phyloP scores from a whole-genome alignment of 2,329 filamentous ascomycete species.

The Fusarium haematococcum region DNA sequence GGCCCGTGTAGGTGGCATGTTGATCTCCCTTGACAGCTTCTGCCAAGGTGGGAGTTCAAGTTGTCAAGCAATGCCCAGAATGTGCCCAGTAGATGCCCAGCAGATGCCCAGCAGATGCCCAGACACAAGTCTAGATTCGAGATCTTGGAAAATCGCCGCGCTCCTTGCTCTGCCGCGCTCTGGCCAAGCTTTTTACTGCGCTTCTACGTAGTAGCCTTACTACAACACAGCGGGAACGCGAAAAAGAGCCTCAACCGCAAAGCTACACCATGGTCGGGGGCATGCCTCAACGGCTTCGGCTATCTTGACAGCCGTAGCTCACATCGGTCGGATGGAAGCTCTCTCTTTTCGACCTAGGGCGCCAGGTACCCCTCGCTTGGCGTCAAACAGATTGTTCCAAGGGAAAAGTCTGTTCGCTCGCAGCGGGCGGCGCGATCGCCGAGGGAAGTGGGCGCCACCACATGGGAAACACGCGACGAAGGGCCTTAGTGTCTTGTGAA shows the following conservation, averaged over 20 bases:
- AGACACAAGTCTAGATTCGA: conserved; percentile 9
- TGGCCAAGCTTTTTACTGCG: background rate
- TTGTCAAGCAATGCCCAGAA: conserved; percentile 4
- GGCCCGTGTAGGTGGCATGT: background rate
- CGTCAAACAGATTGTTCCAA: background rate
- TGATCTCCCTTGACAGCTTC: background rate
- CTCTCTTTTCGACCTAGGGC: conserved; percentile 39
- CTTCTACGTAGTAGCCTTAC: background rate
- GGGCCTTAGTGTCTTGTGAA: background rate
- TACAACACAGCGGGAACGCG: background rate
- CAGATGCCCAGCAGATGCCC: background rate
- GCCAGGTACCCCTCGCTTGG: background rate
- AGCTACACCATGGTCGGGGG: conserved; percentile 15
- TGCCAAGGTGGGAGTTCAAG: conserved; percentile 17
- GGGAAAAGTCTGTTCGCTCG: background rate
- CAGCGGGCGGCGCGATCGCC: conserved; percentile 13
- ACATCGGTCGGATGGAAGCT: conserved; percentile 40
- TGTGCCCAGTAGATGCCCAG: background rate
- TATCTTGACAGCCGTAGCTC: conserved; percentile 43
- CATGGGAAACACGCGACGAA: conserved; percentile 41
- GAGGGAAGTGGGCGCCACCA: conserved; percentile 39
- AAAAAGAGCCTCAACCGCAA: conserved; percentile 21
- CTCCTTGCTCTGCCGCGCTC: background rate
- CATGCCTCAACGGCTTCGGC: conserved; percentile 41
- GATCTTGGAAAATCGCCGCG: background rate